Percentiles rank a stretch among this genome's conserved stretches.
phyloP scores from a whole-genome alignment of 495 filamentous ascomycete genomes.

The Aspergillus affinis region DNA sequence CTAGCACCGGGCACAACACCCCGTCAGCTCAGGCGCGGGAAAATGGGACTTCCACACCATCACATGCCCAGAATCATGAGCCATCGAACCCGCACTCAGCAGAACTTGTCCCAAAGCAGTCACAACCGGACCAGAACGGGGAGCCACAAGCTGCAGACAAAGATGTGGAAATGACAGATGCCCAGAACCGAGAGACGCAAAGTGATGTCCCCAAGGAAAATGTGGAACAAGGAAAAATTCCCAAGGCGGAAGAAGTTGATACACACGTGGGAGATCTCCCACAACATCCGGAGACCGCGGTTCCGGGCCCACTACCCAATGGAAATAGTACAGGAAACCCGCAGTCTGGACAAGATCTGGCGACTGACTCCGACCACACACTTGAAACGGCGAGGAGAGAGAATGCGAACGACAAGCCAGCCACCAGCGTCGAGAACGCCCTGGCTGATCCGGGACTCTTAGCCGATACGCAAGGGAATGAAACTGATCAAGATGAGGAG shows the following conservation, averaged over 20 bases:
- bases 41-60: conserved; percentile 16
- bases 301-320: conserved; percentile 14
- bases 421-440: conserved; percentile 14
- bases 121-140: conserved; percentile 16
- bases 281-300: conserved; percentile 28
- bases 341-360: conserved; percentile 7
- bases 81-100: conserved; percentile 12
- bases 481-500: conserved; percentile 34
- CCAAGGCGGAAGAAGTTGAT: conserved; percentile 45
- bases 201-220: not conserved
- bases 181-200: conserved; percentile 12
- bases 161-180: conserved; percentile 51
- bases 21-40: conserved; percentile 19
- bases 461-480: conserved; percentile 20
- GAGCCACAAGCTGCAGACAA: conserved; percentile 15
- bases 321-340: conserved; percentile 12
- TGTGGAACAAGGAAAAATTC: conserved; percentile 21
- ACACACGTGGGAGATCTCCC: conserved; percentile 39
- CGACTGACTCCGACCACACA: conserved; percentile 12
- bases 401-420: conserved; percentile 13
- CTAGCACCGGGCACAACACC: conserved; percentile 18
- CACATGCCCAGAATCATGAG: conserved; percentile 10
- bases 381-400: conserved; percentile 16
- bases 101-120: conserved; percentile 7
- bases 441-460: conserved; percentile 4